Evolutionary conservation across 345 rosid genomes (phyloP).

Genomic region (Murraya paniculata): DNA sequence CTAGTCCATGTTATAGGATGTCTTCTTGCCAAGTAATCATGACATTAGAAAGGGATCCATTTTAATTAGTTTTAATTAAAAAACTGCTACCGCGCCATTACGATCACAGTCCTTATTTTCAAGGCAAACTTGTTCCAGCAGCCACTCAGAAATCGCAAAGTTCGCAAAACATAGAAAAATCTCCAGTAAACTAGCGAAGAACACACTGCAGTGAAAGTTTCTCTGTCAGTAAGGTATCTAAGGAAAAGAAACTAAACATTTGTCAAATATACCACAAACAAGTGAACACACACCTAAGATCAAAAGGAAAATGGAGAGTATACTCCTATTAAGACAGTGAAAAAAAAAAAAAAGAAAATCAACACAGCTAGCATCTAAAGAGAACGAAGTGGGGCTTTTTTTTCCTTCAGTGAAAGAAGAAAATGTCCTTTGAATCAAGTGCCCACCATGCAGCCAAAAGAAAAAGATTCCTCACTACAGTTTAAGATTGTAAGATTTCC

Average conservation of each 20-base stretch:
- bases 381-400: background rate
- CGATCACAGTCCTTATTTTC: conserved; percentile 21
- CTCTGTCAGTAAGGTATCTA: conserved; percentile 20
- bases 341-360: background rate
- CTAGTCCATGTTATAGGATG: conserved; percentile 23
- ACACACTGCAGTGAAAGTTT: conserved; percentile 21
- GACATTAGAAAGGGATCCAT: conserved; percentile 9
- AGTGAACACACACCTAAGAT: background rate
- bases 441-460: background rate
- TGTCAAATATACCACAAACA: background rate
- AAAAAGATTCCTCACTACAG: background rate
- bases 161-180: conserved; percentile 6
- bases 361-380: background rate
- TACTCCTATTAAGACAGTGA: background rate
- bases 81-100: conserved; percentile 22
- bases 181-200: conserved; percentile 10
- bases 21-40: conserved; percentile 8
- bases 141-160: conserved; percentile 30
- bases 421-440: background rate
- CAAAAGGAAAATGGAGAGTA: background rate
- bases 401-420: conserved; percentile 6
- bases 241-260: background rate
- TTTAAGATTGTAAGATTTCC: background rate
- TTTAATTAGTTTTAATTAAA: conserved; percentile 1
- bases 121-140: conserved; percentile 32